Base-by-base conservation (phyloP, 108 stramenopile species). In the Nitzschia sp. region DNA sequence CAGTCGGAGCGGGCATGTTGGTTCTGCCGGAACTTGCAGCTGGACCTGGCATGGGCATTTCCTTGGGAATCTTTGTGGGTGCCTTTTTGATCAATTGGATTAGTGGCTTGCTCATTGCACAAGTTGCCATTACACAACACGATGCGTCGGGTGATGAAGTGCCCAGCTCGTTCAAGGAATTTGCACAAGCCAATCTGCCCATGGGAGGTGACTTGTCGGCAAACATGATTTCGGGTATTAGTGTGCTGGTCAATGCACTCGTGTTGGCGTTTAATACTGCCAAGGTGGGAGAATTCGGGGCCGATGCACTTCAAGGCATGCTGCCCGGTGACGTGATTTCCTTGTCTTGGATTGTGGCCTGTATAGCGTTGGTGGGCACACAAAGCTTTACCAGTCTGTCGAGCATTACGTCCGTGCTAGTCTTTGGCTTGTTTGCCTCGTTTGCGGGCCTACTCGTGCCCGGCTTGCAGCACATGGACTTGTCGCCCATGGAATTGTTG, bases 121-220 rank as follows among this genome's bases (percentile, higher is more conserved):
- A 91, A 60, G 90, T 91, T 24, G 85, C 90, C 26, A 91, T 91
- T 68, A 72, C 67, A 25, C 79, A 85, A 30, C 71, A 85, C 42
- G 86, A 91, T 64, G 54, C 72, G 24, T 76, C 74, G 3, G 78
- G 80, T 3, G 33, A 71, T 29, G 75, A 75, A 31, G 70, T 42
- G 0, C 83, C 85, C 0, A 54, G 74, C 9, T 82, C 81, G 19
- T 88, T 91, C 65, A 82, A 86, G 67, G 90, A 83, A 23, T 88
- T 91, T 75, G 85, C 85, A 3, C 82, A 86, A 32, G 72, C 71
- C 21, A 84, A 81, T 3, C 56, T 88, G 58, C 23, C 62, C 0
- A 9, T 42, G 6, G 38, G 38, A 42, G n/a, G n/a, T 47, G 57
- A 3, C 28, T 59, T 3, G 38, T 42, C 74, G 6, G 82, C 86